Evolutionary conservation across 73 alveolate genomes (phyloP).

Genomic region (Breviolum minutum): DNA sequence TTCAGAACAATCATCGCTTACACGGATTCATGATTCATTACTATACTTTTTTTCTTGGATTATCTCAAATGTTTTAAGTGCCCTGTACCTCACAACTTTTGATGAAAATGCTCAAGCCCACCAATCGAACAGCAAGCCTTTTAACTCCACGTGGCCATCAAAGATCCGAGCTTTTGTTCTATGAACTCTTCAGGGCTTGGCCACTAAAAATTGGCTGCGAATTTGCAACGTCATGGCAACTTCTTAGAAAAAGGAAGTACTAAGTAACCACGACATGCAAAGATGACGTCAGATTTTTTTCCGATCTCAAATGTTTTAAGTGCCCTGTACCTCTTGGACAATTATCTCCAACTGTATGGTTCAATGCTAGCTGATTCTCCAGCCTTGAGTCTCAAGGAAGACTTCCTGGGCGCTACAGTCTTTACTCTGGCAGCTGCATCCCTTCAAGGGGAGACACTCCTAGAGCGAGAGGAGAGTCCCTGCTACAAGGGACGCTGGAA

Average conservation of each 20-base stretch:
- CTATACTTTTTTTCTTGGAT: too few relatives aligned
- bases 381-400: slow-evolving; percentile 7
- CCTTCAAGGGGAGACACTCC: slow-evolving; percentile 50
- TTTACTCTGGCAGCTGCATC: slow-evolving; percentile 82
- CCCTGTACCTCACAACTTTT: not conserved
- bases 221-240: too few relatives aligned
- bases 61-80: not conserved
- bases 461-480: slow-evolving; percentile 41
- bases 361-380: not conserved
- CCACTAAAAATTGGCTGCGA: too few relatives aligned
- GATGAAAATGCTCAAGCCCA: not conserved
- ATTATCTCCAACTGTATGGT: not conserved
- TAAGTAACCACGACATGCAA: too few relatives aligned
- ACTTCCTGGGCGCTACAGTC: slow-evolving; percentile 76
- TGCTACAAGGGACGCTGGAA: too few relatives aligned
- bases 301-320: not conserved
- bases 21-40: too few relatives aligned
- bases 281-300: not conserved
- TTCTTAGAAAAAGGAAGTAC: too few relatives aligned
- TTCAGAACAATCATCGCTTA: not conserved
- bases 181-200: too few relatives aligned
- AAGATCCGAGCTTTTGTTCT: too few relatives aligned
- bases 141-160: too few relatives aligned
- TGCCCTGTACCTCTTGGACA: not conserved
- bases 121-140: too few relatives aligned